Conservation (phyloP, 208 protist genomes). For the Borovskyia barvae region DNA sequence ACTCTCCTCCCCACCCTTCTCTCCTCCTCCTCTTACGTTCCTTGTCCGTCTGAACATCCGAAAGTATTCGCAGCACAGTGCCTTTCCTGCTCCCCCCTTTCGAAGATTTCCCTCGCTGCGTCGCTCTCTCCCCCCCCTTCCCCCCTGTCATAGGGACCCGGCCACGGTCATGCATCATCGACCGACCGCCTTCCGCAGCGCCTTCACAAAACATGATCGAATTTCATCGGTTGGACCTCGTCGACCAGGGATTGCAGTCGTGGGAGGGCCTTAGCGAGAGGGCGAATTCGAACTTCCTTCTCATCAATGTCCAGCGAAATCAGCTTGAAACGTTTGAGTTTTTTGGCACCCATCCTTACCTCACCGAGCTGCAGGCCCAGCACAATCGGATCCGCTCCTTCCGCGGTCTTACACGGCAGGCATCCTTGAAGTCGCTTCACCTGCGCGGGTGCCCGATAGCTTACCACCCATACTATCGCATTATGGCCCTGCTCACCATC, state of each 20-base stretch:
- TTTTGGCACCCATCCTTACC: conserved; percentile 75
- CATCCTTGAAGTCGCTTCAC: conserved; percentile 40
- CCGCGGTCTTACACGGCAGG: conserved; percentile 67
- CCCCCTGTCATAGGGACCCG: no score
- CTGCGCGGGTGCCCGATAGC: conserved; percentile 69
- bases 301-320: conserved; percentile 67
- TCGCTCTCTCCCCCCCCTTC: no score
- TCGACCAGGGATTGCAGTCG: conserved; percentile 37
- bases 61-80: no score
- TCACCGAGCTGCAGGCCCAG: conserved; percentile 53
- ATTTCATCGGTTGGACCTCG: conserved; percentile 48
- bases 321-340: conserved; percentile 46
- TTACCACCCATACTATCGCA: conserved; percentile 65
- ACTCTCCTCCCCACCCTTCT: no score
- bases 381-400: conserved; percentile 60
- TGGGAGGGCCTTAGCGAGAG: conserved; percentile 45
- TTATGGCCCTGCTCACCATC: conserved; percentile 72
- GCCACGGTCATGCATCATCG: conserved; percentile 5
- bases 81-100: no score
- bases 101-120: no score
- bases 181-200: not conserved
- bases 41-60: no score
- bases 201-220: no score
- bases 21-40: no score
- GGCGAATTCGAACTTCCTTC: conserved; percentile 45